Base-by-base conservation (phyloP, 2,329 filamentous ascomycete genomes). In the Huntiella abstrusa region DNA sequence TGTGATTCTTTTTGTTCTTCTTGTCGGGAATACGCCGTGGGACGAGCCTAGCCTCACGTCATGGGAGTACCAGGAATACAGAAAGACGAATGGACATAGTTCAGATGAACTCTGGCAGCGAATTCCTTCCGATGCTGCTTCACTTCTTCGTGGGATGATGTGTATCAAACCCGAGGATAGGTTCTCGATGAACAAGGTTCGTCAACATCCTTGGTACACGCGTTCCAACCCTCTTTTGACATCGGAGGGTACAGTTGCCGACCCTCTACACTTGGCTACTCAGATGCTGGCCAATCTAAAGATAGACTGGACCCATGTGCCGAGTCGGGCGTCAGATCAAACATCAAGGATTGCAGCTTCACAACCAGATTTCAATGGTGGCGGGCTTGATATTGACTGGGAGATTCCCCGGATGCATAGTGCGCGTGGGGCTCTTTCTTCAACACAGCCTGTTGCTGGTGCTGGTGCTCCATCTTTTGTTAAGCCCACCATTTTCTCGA, bases 21-120 rank as follows among this genome's bases (percentile, higher is more conserved):
- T 98, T 3, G 86, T 93, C 1, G 91, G 91, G 7, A 98, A 98
- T 58, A 98, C 91, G 2, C 91, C 91, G 0, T 98, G 91, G 91
- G 91, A 96, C 57, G 83, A 91, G 58, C 91, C 91, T 0, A 88
- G 86, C 2, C 65, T 73, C 33, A 71, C 76, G 48, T 95, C 85
- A 59, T 93, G 83, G 67, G 91, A 98, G 62, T 98, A 83, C 54
- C 75, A 82, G 55, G 86, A 95, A 60, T 98, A 93, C 58, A 68
- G 83, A 36, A 73, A 75, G 49, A 84, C 77, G 1, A 78, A 80
- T 45, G 84, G 86, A n/a, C 76, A 78, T 52, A 88, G 83, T 52
- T 74, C 73, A 2, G 91, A 98, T 58, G 79, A 83, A 47, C 67
- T 96, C 2, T 98, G 91, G 91, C 65, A 75, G 52, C 76, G 79